These are phyloP conservation scores for Jamesozyma rosinii DNA, from an alignment of 805 yeast species.

Conservation along the genomic window DNA sequence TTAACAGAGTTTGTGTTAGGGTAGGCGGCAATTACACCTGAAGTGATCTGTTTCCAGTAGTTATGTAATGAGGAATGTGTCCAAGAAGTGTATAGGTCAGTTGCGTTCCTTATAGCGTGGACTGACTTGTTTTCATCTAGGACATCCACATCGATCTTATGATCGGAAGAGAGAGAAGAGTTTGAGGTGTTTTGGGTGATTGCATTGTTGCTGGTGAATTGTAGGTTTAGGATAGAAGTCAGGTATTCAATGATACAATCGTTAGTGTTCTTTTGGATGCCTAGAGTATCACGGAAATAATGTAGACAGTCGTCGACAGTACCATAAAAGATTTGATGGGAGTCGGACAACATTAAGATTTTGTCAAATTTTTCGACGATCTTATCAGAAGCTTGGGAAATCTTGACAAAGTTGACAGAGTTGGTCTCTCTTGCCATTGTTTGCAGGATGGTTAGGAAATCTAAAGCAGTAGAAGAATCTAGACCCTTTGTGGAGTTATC, in stretches of 20 bases:
- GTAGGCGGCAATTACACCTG: conserved; percentile 21
- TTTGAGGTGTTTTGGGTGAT: not conserved
- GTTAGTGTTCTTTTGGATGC: conserved; percentile 44
- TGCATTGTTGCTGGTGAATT: conserved; percentile 4
- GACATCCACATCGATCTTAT: not conserved
- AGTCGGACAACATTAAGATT: conserved; percentile 38
- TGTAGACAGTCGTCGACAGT: conserved; percentile 35
- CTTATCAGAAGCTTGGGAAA: conserved; percentile 41
- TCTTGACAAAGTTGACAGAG: conserved; percentile 38
- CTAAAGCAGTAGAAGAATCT: conserved; percentile 43
- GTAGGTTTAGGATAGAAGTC: conserved; percentile 45
- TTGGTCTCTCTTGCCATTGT: conserved; percentile 34
- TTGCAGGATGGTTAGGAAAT: conserved; percentile 37
- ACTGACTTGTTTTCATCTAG: not conserved
- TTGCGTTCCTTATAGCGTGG: conserved; percentile 26
- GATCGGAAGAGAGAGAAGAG: not conserved
- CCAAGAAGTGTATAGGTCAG: conserved; percentile 39
- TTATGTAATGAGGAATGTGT: conserved; percentile 20
- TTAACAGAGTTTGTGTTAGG: conserved; percentile 25
- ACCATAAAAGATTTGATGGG: conserved; percentile 42
- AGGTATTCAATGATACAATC: conserved; percentile 57
- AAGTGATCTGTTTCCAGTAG: conserved; percentile 14
- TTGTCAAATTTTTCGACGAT: conserved; percentile 43
- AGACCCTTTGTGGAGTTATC: conserved; percentile 45
- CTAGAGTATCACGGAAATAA: conserved; percentile 42